Conservation (phyloP, 495 filamentous ascomycete species). For the Tetracladium setigerum region DNA sequence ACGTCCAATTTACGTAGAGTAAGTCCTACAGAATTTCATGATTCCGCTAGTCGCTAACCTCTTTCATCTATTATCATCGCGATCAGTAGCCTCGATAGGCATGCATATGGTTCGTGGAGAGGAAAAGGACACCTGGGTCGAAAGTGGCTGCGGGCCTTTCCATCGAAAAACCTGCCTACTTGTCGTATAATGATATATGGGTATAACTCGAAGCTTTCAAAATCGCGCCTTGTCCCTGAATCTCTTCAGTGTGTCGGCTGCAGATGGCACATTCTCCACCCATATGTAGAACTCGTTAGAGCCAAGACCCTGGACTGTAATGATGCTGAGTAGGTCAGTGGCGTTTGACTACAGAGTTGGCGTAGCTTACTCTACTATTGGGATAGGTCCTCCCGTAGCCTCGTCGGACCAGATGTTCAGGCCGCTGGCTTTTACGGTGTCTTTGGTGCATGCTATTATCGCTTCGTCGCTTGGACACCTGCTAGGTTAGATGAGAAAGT, state of each 20-base stretch:
- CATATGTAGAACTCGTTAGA: no score
- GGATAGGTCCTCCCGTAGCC: not conserved
- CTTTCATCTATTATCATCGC: conserved; percentile 24
- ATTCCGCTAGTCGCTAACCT: no score
- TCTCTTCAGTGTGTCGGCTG: no score
- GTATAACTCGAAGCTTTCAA: conserved; percentile 27
- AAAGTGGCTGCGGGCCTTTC: conserved; percentile 34
- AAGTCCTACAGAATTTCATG: no score
- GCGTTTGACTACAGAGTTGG: no score
- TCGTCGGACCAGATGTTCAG: conserved; percentile 10
- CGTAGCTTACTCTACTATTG: no score
- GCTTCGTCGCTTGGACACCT: no score
- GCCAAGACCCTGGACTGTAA: no score
- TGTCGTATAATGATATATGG: conserved; percentile 30
- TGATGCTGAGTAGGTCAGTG: no score
- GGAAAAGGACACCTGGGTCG: conserved; percentile 18
- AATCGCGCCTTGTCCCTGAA: no score
- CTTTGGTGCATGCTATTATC: conserved; percentile 12
- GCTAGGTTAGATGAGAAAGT: no score
- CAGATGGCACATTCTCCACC: no score
- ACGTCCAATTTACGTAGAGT: not conserved
- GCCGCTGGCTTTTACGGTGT: conserved; percentile 9
- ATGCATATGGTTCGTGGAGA: conserved; percentile 31
- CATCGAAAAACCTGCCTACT: conserved; percentile 24
- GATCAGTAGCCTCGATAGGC: conserved; percentile 25